These are phyloP conservation scores for Cardamine chenopodiifolia DNA, from an alignment of 345 rosid genomes.

Conservation along the genomic window DNA sequence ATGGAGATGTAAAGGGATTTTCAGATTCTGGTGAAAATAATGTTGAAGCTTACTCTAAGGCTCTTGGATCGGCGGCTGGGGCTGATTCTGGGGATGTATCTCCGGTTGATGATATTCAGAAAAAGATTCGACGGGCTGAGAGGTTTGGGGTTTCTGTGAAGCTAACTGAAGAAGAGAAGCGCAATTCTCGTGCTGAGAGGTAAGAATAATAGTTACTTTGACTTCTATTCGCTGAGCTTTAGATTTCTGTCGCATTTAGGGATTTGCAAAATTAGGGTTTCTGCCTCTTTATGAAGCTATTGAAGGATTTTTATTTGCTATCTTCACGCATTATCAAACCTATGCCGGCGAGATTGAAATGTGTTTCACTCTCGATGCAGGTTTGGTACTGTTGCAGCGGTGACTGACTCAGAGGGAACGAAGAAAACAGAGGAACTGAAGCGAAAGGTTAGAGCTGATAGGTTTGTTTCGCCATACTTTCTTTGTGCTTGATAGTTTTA, in stretches of 20 bases:
- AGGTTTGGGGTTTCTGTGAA: constrained; percentile 80
- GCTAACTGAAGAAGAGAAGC: constrained; percentile 87
- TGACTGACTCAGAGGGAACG: constrained; percentile 47
- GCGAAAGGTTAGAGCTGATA: constrained; percentile 94
- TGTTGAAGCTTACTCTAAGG: constrained; percentile 46
- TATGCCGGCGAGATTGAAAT: constrained; percentile 6
- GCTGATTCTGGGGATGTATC: constrained; percentile 39
- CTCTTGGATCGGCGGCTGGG: constrained; percentile 29
- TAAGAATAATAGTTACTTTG: constrained; percentile 4
- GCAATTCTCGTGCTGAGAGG: constrained; percentile 94
- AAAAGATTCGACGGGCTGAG: constrained; percentile 93
- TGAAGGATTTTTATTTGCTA: background rate
- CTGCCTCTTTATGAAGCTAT: background rate
- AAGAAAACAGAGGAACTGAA: constrained; percentile 77
- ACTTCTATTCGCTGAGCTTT: background rate
- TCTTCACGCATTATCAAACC: background rate
- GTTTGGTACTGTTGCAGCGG: constrained; percentile 63
- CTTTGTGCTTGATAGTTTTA: constrained; percentile 6
- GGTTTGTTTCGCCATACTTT: constrained; percentile 47
- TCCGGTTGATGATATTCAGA: constrained; percentile 56
- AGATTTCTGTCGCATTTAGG: background rate
- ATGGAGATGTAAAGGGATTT: constrained; percentile 28
- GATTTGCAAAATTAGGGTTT: constrained; percentile 37
- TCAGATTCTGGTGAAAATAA: constrained; percentile 37
- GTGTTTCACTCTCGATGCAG: constrained; percentile 41